Conservation (phyloP, 345 rosid species). For the Salix koriyanagi region DNA sequence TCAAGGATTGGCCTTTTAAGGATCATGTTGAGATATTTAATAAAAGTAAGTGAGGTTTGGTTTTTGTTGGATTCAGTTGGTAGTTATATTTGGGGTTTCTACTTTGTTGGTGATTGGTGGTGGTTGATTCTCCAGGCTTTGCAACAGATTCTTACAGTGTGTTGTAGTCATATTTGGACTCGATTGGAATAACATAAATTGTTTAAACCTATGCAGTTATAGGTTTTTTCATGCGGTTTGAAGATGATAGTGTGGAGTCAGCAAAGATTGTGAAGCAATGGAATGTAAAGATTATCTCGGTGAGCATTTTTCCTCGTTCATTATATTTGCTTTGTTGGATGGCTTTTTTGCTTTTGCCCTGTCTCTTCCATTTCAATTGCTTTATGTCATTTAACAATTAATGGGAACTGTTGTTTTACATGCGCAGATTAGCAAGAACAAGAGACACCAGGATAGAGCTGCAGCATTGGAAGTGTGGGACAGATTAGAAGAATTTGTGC, state of each 20-base stretch:
- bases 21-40: conserved; percentile 92
- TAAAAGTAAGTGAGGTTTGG: conserved; percentile 52
- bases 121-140: not conserved
- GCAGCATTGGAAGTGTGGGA: conserved; percentile 98
- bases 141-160: not conserved
- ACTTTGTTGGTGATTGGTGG: not conserved
- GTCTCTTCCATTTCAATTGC: not conserved
- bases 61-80: not conserved
- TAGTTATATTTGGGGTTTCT: not conserved
- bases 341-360: conserved; percentile 10
- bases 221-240: conserved; percentile 91
- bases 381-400: not conserved
- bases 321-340: not conserved
- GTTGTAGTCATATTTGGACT: not conserved
- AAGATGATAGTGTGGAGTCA: conserved; percentile 92
- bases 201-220: conserved; percentile 52
- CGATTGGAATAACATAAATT: not conserved
- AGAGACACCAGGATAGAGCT: conserved; percentile 89
- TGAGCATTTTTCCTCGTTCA: conserved; percentile 21
- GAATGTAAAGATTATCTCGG: conserved; percentile 97
- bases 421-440: conserved; percentile 90
- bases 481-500: conserved; percentile 82
- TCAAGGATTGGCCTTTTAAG: conserved; percentile 97
- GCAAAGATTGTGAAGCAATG: conserved; percentile 94
- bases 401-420: not conserved